Evolutionary conservation across 257 asterid species (phyloP), one percentile per base, ranked within the genome.

Genomic region (Euphrasia confusa): DNA sequence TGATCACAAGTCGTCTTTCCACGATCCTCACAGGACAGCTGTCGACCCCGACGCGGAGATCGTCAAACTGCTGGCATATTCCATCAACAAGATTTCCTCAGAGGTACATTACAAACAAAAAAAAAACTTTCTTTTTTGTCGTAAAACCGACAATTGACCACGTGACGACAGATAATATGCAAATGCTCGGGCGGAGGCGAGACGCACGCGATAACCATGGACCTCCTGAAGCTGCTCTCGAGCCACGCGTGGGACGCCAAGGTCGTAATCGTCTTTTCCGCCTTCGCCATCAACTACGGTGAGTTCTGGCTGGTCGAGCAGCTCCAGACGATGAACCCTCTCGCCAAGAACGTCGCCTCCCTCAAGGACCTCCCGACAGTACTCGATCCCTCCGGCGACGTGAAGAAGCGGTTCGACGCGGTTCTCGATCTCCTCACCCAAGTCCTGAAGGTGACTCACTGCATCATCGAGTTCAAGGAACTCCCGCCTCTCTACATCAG

Each of bases 281-380:
- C 86, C n/a, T 81, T 85, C 54, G 70, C 88, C 44, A 61, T 81
- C 75, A 77, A 72, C 75, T 85, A 83, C 61, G 95, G 90, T 60
- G 95, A 83, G 68, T 85, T 80, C 69, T 83, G 88, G 86, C 83
- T 85, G 24, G 78, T 80, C 15, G 81, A 75, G 78, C 87, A 85
- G 4, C 76, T 55, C 28, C 79, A 72, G 56, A 17, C 63, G 17
- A 62, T 63, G 40, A 72, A 79, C 32, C 72, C 73, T 15, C 77
- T 83, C 0, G 90, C 90, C 10, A 75, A 71, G 61, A 74, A 71
- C 76, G 72, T 85, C 58, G 81, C 84, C n/a, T 58, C 75, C 5
- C 84, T 85, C 54, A 85, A 78, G 72, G 87, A 82, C 70, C 66
- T 80, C 18, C 78, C 85, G 1, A 70, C 69, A 17, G 28, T 55